These are phyloP conservation scores for Rhodotorula babjevae DNA, from an alignment of 768 basidiomycete genomes.

Conservation along the genomic window DNA sequence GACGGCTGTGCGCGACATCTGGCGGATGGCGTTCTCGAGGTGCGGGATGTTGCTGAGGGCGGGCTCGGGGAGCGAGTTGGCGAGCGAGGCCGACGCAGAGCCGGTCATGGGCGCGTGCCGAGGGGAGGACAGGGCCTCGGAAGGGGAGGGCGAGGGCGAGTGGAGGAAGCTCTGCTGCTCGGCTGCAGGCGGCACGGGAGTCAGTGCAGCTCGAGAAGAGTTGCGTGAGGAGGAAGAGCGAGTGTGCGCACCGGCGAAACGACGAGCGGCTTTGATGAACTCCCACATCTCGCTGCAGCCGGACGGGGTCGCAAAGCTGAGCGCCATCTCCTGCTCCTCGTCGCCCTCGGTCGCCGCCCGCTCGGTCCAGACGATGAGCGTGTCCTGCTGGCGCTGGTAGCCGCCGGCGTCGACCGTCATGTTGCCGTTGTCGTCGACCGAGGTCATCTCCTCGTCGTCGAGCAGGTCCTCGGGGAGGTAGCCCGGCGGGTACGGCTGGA, in stretches of 20 bases:
- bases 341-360: conserved; percentile 52
- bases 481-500: conserved; percentile 36
- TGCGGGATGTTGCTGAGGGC: conserved; percentile 70
- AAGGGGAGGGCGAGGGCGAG: conserved; percentile 30
- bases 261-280: conserved; percentile 58
- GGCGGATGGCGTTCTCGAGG: conserved; percentile 72
- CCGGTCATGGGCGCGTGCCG: background rate
- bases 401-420: conserved; percentile 25
- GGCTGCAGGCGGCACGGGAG: conserved; percentile 7
- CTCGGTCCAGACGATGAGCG: conserved; percentile 98
- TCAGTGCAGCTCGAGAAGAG: background rate
- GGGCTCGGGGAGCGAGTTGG: conserved; percentile 62
- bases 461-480: conserved; percentile 17
- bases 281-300: conserved; percentile 97
- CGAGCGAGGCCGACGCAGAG: background rate
- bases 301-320: conserved; percentile 93
- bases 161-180: conserved; percentile 20
- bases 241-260: conserved; percentile 21
- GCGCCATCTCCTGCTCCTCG: conserved; percentile 78
- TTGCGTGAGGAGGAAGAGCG: background rate
- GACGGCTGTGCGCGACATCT: conserved; percentile 51
- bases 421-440: conserved; percentile 25
- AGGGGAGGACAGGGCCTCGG: conserved; percentile 21
- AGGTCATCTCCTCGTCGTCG: conserved; percentile 28
- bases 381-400: conserved; percentile 60